These are phyloP conservation scores for Meyerozyma athensensis DNA, from an alignment of 1,139 yeast species.

Conservation along the genomic window DNA sequence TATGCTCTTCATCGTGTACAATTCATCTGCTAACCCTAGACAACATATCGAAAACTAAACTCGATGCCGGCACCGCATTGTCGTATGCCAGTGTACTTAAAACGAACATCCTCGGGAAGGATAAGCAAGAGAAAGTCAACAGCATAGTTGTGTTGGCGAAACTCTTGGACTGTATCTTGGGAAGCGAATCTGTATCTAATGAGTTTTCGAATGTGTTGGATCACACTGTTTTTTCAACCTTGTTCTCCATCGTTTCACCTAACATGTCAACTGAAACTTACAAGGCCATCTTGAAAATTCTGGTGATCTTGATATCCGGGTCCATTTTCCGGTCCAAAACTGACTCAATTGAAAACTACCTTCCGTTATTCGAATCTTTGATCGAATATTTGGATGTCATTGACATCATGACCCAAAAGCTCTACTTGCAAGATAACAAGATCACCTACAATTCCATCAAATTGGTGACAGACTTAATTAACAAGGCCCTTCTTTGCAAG, in stretches of 20 bases:
- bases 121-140: conserved; percentile 50
- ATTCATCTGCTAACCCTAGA: conserved; percentile 11
- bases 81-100: conserved; percentile 34
- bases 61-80: conserved; percentile 33
- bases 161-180: conserved; percentile 40
- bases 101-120: conserved; percentile 40
- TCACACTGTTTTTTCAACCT: conserved; percentile 34
- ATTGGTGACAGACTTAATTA: conserved; percentile 43
- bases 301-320: conserved; percentile 42
- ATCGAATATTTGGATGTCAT: conserved; percentile 40
- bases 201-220: conserved; percentile 39
- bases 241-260: conserved; percentile 40
- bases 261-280: conserved; percentile 48
- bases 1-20: conserved; percentile 5
- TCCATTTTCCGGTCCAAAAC: conserved; percentile 35
- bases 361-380: conserved; percentile 39
- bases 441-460: conserved; percentile 42
- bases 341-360: conserved; percentile 30
- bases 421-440: conserved; percentile 41
- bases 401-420: conserved; percentile 37
- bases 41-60: conserved; percentile 25
- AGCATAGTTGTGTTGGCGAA: conserved; percentile 52
- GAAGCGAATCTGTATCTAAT: conserved; percentile 36
- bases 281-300: conserved; percentile 45
- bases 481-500: conserved; percentile 36